Conservation (phyloP, 495 filamentous ascomycete genomes). For the Penicillium daleae region DNA sequence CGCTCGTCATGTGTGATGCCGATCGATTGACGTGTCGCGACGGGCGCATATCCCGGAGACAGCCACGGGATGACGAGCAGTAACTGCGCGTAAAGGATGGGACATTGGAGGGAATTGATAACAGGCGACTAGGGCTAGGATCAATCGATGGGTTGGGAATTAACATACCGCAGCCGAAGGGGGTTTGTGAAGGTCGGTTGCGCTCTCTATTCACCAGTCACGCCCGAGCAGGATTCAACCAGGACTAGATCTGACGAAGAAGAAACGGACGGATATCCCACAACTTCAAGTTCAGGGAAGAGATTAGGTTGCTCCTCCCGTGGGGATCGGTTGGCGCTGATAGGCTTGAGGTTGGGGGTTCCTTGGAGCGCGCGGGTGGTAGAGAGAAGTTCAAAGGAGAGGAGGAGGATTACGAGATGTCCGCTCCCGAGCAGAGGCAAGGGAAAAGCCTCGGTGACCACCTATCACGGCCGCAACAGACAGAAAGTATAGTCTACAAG, state of each 20-base stretch:
- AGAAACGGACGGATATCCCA: neutral
- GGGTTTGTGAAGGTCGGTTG: conserved; percentile 19
- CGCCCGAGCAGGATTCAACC: neutral
- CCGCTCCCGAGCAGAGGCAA: conserved; percentile 26
- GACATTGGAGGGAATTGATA: conserved; percentile 1
- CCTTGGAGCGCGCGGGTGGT: conserved; percentile 23
- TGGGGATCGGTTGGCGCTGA: neutral
- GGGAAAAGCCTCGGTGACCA: conserved; percentile 15
- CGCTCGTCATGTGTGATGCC: conserved; percentile 6
- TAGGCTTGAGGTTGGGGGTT: conserved; percentile 15
- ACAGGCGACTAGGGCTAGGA: neutral
- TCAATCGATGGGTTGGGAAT: conserved; percentile 13
- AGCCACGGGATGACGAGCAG: conserved; percentile 6
- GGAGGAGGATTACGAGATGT: conserved; percentile 27
- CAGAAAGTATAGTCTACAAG: neutral
- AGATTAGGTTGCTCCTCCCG: neutral
- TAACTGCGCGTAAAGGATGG: conserved; percentile 5
- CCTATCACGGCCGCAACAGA: conserved; percentile 12
- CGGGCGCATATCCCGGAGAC: conserved; percentile 22
- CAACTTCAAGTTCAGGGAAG: conserved; percentile 1
- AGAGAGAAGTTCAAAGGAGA: conserved; percentile 27
- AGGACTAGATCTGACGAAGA: neutral
- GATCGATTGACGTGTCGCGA: conserved; percentile 31
- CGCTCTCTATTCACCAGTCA: conserved; percentile 16
- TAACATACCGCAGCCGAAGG: conserved; percentile 33